phyloP scores from a whole-genome alignment of 345 rosid genomes.

The Cardiospermum halicacabum region DNA sequence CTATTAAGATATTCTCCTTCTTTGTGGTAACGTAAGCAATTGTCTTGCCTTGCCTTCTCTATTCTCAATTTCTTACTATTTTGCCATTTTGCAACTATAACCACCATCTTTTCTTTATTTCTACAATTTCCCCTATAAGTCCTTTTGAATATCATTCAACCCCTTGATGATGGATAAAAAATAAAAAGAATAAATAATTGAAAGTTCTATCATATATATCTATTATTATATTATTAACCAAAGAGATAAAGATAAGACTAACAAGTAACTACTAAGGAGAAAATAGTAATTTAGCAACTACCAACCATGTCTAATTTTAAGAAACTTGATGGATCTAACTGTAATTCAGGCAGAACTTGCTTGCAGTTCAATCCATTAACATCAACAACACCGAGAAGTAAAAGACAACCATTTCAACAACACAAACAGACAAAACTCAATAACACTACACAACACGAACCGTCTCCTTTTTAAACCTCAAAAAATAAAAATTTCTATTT shows the following conservation, averaged over 20 bases:
- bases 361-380: slow-evolving; percentile 23
- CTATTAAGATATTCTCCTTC: slow-evolving; percentile 26
- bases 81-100: too few species aligned
- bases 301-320: neutral
- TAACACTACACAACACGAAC: slow-evolving; percentile 27
- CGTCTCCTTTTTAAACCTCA: slow-evolving; percentile 35
- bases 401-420: neutral
- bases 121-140: neutral
- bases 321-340: neutral
- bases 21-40: slow-evolving; percentile 32
- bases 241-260: too few species aligned
- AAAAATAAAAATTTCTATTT: slow-evolving; percentile 9
- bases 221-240: too few species aligned
- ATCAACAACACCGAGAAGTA: neutral
- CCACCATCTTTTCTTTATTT: neutral
- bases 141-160: neutral
- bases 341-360: slow-evolving; percentile 10
- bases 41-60: neutral
- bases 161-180: neutral
- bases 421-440: slow-evolving; percentile 10
- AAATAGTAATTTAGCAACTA: neutral
- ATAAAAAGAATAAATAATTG: too few species aligned
- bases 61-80: neutral
- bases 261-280: neutral
- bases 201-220: too few species aligned